Percentiles rank a stretch among this genome's conserved stretches.
phyloP scores from a whole-genome alignment of 768 basidiomycete species.

The Boletus speciosus region DNA sequence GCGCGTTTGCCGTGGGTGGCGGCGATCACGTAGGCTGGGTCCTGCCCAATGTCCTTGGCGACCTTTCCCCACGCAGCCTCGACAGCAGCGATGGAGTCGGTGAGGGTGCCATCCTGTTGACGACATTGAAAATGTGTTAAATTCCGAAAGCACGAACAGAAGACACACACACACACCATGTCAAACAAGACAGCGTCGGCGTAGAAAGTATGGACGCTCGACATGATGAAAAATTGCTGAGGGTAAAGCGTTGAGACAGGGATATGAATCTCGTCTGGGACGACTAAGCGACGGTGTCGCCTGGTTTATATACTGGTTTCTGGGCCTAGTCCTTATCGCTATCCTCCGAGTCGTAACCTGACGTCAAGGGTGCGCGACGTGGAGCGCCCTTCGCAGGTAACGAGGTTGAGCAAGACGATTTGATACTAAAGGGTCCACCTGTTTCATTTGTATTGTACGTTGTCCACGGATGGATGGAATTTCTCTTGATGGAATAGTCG shows the following conservation, averaged over 20 bases:
- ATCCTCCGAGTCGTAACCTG: constrained; percentile 5
- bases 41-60: constrained; percentile 64
- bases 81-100: constrained; percentile 70
- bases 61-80: constrained; percentile 76
- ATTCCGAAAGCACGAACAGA: constrained; percentile 3
- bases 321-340: constrained; percentile 2
- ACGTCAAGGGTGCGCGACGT: constrained; percentile 28
- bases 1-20: constrained; percentile 80
- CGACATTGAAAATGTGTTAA: constrained; percentile 24
- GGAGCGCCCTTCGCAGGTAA: constrained; percentile 6
- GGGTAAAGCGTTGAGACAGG: background rate
- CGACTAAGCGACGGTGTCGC: background rate
- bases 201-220: constrained; percentile 37
- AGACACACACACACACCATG: constrained; percentile 44
- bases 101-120: constrained; percentile 62
- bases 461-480: background rate
- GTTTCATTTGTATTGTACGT: background rate
- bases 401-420: background rate
- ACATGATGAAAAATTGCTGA: constrained; percentile 18
- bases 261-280: constrained; percentile 15
- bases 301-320: constrained; percentile 22
- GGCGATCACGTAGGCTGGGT: constrained; percentile 63
- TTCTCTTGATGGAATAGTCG: background rate
- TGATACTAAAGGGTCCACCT: constrained; percentile 12
- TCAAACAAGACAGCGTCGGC: constrained; percentile 64